Percentiles rank a stretch among this genome's conserved stretches.
Evolutionary conservation across 169 alveolate species (phyloP).

Genomic region (Plasmodium gonderi): DNA sequence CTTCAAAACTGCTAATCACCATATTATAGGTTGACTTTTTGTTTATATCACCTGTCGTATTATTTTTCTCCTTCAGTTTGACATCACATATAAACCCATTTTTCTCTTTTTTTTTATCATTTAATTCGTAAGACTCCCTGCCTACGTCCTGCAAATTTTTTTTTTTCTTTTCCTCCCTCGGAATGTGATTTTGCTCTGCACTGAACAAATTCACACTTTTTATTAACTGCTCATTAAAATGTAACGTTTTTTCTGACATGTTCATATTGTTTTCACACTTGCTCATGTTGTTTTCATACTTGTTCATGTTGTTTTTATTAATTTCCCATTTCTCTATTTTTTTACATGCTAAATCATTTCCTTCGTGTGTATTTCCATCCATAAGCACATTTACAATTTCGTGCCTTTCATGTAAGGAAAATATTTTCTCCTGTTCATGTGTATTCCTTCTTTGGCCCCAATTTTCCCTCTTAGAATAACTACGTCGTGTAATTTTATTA

Average conservation of each 20-base stretch:
- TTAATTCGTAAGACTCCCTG: background rate
- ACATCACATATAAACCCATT: background rate
- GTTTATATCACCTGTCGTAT: background rate
- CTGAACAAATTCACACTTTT: background rate
- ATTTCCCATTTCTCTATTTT: constrained; percentile 8
- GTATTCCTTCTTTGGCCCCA: background rate
- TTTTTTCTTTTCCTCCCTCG: background rate
- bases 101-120: background rate
- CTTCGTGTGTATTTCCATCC: background rate
- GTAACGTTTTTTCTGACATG: background rate
- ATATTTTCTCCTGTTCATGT: constrained; percentile 1
- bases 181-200: background rate
- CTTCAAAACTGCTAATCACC: background rate
- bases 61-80: constrained; percentile 8
- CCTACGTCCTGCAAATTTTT: background rate
- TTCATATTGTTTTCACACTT: background rate
- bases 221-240: constrained; percentile 11
- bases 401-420: background rate
- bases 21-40: background rate
- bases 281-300: background rate
- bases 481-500: background rate
- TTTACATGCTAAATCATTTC: background rate
- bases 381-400: background rate
- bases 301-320: constrained; percentile 2
- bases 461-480: background rate